Conservation (phyloP, 345 rosid species). For the Trapa incisa region DNA sequence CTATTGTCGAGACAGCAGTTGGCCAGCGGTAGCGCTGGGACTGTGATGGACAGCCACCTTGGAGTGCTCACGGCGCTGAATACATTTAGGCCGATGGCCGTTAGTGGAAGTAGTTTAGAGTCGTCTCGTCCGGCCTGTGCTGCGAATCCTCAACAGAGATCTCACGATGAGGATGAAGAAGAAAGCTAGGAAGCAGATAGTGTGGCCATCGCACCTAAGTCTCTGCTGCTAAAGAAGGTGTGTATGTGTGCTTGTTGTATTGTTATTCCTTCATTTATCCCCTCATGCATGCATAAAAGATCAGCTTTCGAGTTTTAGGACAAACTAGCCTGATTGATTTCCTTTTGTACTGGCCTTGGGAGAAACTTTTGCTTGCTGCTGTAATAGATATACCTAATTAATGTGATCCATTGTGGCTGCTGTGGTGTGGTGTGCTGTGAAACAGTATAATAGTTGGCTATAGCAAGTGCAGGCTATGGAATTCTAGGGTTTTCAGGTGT, state of each 20-base stretch:
- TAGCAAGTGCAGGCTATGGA: not conserved
- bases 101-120: conserved; percentile 5
- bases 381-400: too few species aligned
- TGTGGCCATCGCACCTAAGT: not conserved
- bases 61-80: conserved; percentile 61
- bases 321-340: not conserved
- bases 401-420: too few species aligned
- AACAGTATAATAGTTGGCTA: not conserved
- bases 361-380: too few species aligned
- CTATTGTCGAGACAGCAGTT: conserved; percentile 54
- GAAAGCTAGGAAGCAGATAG: not conserved
- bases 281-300: not conserved
- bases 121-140: not conserved
- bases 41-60: conserved; percentile 38
- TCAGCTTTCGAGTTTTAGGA: not conserved
- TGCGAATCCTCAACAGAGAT: conserved; percentile 3
- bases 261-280: not conserved
- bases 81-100: conserved; percentile 37
- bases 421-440: too few species aligned
- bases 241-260: too few species aligned
- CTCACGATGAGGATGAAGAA: conserved; percentile 3
- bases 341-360: too few species aligned
- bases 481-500: conserved; percentile 3
- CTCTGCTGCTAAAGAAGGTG: too few species aligned
- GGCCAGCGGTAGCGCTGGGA: conserved; percentile 22